phyloP scores from a whole-genome alignment of 148 eudicot species.

The Heliosperma pusillum region DNA sequence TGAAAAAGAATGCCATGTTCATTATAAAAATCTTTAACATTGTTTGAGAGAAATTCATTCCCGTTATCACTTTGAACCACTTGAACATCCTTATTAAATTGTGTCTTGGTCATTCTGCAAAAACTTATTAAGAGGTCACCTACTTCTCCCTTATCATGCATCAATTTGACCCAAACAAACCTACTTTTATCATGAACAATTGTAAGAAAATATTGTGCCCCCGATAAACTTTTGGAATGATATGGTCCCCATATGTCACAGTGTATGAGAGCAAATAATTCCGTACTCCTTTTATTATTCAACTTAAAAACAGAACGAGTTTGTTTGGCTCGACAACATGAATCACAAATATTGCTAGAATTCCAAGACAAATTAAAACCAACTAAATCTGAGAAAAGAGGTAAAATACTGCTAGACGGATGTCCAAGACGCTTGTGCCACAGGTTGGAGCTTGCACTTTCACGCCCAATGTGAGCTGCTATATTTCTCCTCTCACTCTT shows the following conservation, averaged over 20 bases:
- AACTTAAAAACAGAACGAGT: not conserved
- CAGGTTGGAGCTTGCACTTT: not conserved
- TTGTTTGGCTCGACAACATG: too few relatives aligned
- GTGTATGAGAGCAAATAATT: not conserved
- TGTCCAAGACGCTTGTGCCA: conserved; percentile 8
- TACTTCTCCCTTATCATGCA: not conserved
- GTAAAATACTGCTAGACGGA: not conserved
- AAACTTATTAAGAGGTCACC: not conserved
- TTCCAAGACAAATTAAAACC: not conserved
- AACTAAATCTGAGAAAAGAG: not conserved
- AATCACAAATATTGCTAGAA: not conserved
- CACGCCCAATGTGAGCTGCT: not conserved
- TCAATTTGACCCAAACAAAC: too few relatives aligned
- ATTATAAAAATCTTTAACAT: not conserved
- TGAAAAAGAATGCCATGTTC: not conserved
- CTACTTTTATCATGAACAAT: too few relatives aligned
- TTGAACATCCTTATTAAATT: too few relatives aligned
- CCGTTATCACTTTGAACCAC: too few relatives aligned
- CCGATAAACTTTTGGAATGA: too few relatives aligned
- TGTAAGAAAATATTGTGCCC: too few relatives aligned
- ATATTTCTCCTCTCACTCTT: not conserved
- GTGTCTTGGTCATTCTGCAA: too few relatives aligned
- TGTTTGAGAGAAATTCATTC: not conserved
- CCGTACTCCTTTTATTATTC: not conserved
- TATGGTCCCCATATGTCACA: not conserved